Base-by-base conservation (phyloP, 1,139 yeast genomes). In the Nematodospora anomalae region DNA sequence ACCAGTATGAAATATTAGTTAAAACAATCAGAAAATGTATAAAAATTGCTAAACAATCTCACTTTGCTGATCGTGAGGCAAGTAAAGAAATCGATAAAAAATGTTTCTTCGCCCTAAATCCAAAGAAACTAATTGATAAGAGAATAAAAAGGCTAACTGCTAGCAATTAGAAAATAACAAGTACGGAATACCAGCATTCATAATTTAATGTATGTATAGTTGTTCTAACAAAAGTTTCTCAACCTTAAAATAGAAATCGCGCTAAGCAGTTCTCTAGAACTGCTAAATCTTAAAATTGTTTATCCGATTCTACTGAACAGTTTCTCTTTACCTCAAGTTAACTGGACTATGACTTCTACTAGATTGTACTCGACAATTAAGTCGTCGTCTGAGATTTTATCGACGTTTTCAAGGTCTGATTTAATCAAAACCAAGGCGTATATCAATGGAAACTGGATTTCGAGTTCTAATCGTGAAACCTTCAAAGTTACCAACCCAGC, bases 71-170 rank as follows among this genome's bases (percentile, higher is more conserved):
- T 6, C 66, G 76, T 34, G 86, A 83, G 39, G 83, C 78, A 38
- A 83, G 86, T 12, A 78, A 73, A 28, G 58, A 58, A 13, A 79
- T 82, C 16, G 87, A 81, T 41, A 76, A 75, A 31, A 82, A 80
- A 53, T 73, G 83, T 22, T 80, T 78, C 45, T 80, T 74, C 47
- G 75, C 83, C 29, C 59, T 79, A 32, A 79, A 80, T 45, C 92
- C 92, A 7, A 60, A 60, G 32, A 62, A 73, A 42, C 52, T 76
- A 18, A 55, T 80, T 23, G 73, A 73, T 45, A 68, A 74, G 50
- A 64, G 64, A 33, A 38, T 61, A 11, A 59, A 58, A 35, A 57
- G 53, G 32, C 33, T 58, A 16, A 42, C 37, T 16, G 26, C 33
- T 11, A 26, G 27, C 11, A n/a, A 23, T n/a, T 9, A 23, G 25